These are phyloP conservation scores for Epichloe uncinata DNA, from an alignment of 2,329 filamentous ascomycete genomes.

Conservation along the genomic window DNA sequence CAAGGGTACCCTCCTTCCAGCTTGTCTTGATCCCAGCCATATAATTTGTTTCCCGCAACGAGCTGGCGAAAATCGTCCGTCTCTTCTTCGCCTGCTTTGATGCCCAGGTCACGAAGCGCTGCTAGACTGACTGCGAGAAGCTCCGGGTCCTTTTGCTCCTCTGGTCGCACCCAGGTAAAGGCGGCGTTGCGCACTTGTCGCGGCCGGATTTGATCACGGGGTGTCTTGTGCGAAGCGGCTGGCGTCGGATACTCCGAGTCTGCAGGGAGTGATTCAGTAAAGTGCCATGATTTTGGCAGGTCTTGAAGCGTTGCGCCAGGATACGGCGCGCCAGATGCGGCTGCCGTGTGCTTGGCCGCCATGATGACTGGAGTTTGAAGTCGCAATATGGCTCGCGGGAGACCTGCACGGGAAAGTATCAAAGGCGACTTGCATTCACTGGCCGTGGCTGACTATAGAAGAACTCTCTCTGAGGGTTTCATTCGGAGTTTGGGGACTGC, in stretches of 20 bases:
- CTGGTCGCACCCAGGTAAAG: slow-evolving; percentile 84
- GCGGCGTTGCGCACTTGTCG: slow-evolving; percentile 73
- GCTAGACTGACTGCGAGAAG: slow-evolving; percentile 68
- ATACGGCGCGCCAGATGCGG: slow-evolving; percentile 7
- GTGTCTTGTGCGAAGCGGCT: slow-evolving; percentile 64
- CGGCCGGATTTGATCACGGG: slow-evolving; percentile 62
- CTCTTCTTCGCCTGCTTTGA: slow-evolving; percentile 52
- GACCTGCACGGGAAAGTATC: slow-evolving; percentile 22
- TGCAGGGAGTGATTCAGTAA: slow-evolving; percentile 55
- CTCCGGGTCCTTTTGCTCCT: slow-evolving; percentile 57
- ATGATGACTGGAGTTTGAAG: slow-evolving; percentile 13
- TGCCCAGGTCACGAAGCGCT: slow-evolving; percentile 69
- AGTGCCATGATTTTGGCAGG: slow-evolving; percentile 52
- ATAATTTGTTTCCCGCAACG: slow-evolving; percentile 70
- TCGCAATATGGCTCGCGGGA: slow-evolving; percentile 19
- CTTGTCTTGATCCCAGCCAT: slow-evolving; percentile 60
- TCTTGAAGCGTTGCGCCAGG: slow-evolving; percentile 30
- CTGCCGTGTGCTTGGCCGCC: slow-evolving; percentile 21
- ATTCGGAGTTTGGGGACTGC: neutral
- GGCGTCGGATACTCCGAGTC: slow-evolving; percentile 73
- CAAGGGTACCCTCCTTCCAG: slow-evolving; percentile 73
- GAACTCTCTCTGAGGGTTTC: neutral
- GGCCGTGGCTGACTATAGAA: neutral
- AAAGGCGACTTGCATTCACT: slow-evolving; percentile 10
- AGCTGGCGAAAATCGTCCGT: slow-evolving; percentile 64